These are phyloP conservation scores for Penicillium psychrofluorescens DNA, from an alignment of 495 filamentous ascomycete species.

Conservation along the genomic window DNA sequence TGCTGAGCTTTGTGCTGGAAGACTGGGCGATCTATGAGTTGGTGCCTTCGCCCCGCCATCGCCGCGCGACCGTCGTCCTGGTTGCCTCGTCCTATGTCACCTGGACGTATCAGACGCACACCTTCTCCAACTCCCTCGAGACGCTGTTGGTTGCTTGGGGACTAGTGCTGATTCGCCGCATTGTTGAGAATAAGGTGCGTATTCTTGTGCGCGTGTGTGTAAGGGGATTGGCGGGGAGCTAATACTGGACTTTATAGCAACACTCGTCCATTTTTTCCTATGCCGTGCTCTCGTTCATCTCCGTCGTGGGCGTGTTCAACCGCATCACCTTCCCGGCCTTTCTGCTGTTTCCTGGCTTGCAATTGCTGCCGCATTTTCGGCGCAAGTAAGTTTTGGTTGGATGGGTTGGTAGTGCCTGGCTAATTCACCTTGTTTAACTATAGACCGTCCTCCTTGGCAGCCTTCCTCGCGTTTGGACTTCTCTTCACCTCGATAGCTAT, in stretches of 20 bases:
- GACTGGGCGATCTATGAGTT: conserved; percentile 96
- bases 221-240: background rate
- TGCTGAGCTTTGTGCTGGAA: conserved; percentile 88
- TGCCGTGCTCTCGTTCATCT: conserved; percentile 67
- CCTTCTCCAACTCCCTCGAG: conserved; percentile 96
- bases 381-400: conserved; percentile 52
- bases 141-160: conserved; percentile 88
- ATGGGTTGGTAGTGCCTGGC: background rate
- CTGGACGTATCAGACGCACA: conserved; percentile 98
- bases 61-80: conserved; percentile 64
- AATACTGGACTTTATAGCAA: conserved; percentile 41
- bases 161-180: conserved; percentile 80
- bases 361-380: conserved; percentile 75
- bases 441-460: conserved; percentile 63
- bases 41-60: conserved; percentile 63
- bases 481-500: conserved; percentile 66
- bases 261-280: conserved; percentile 68
- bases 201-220: conserved; percentile 2
- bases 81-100: conserved; percentile 96
- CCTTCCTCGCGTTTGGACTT: conserved; percentile 51
- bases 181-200: conserved; percentile 65
- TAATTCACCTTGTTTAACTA: conserved; percentile 5
- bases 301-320: conserved; percentile 85
- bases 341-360: conserved; percentile 69
- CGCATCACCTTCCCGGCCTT: conserved; percentile 96